A percentile compares a stretch with the other conserved stretches of the same genome.
Evolutionary conservation across 257 asterid genomes (phyloP).

Genomic region (Jaltomata sinuosa): DNA sequence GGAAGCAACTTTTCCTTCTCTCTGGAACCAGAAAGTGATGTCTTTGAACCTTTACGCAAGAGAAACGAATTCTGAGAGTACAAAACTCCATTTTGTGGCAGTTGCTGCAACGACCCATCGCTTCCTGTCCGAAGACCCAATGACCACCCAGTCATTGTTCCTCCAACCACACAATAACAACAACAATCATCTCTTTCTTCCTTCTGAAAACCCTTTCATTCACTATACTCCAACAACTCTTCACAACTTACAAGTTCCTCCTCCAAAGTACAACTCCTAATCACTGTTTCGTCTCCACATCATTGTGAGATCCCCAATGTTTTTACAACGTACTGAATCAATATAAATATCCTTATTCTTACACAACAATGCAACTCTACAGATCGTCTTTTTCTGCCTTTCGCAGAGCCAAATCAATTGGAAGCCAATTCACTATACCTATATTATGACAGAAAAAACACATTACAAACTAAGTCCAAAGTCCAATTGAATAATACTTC

Average conservation of each 20-base stretch:
- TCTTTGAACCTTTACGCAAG: constrained; percentile 59
- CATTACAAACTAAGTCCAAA: too few species aligned
- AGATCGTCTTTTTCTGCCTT: background rate
- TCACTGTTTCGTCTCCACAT: background rate
- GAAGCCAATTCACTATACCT: background rate
- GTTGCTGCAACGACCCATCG: constrained; percentile 68
- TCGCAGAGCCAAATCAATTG: background rate
- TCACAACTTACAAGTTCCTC: constrained; percentile 5
- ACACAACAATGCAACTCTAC: background rate
- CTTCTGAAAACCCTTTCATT: constrained; percentile 44
- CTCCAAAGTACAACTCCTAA: background rate
- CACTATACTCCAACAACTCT: constrained; percentile 13
- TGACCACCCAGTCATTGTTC: constrained; percentile 88
- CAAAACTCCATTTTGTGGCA: constrained; percentile 59
- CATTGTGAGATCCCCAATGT: background rate
- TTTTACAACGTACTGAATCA: background rate
- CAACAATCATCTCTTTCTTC: constrained; percentile 56
- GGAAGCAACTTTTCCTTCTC: constrained; percentile 59
- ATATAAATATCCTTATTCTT: background rate
- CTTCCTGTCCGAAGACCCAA: constrained; percentile 67
- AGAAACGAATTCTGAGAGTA: constrained; percentile 25
- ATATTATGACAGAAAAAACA: background rate
- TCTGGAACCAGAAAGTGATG: constrained; percentile 39
- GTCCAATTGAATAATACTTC: too few species aligned
- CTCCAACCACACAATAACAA: constrained; percentile 40